Evolutionary conservation across 495 filamentous ascomycete genomes (phyloP), one percentile per base, ranked within the genome.

Genomic region (Penicillium malachiteum): DNA sequence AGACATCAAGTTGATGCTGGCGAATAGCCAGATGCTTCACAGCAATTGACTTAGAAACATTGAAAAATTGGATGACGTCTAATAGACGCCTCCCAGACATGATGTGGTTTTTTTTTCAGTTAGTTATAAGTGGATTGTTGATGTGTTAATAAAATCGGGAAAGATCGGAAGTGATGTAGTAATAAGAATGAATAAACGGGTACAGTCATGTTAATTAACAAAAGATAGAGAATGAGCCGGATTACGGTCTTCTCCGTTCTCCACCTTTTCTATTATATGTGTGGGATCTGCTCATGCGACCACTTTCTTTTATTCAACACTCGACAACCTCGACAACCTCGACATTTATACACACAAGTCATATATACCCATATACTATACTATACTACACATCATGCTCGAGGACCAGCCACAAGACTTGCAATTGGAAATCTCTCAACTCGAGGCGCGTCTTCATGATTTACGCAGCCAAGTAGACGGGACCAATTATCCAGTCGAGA

Each of bases 21-120:
- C 92, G 87, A 58, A 97, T 80, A 13, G 83, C 83, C 44, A 90
- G 71, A 72, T 97, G 94, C 72, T 91, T 90, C 59, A 80, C 75
- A 13, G 88, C 89, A 46, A 99, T 81, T 9, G 84, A 79, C 43
- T 84, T 84, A 53, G 90, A 87, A 65, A 89, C 92, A 76, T 83
- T 86, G 65, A 88, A 81, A 38, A 96, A 78, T 57, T 88, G 86
- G 55, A 88, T 84, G 57, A 87, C 81, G 75, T 97, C 92, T 53
- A 96, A 76, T 48, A 96, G 74, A 56, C 85, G 81, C 68, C 78
- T 82, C 52, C 85, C 86, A 59, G 85, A 81, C 87, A 91, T 89
- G 44, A 54, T 72, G 45, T 48, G 14, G 3, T 35, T 13, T 21
- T n/a, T 12, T 18, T 38, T 11, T 50, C 17, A 7, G 21, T 13